These are phyloP conservation scores for Aurantiochytrium sp. DNA, from an alignment of 108 stramenopile genomes.

Conservation along the genomic window DNA sequence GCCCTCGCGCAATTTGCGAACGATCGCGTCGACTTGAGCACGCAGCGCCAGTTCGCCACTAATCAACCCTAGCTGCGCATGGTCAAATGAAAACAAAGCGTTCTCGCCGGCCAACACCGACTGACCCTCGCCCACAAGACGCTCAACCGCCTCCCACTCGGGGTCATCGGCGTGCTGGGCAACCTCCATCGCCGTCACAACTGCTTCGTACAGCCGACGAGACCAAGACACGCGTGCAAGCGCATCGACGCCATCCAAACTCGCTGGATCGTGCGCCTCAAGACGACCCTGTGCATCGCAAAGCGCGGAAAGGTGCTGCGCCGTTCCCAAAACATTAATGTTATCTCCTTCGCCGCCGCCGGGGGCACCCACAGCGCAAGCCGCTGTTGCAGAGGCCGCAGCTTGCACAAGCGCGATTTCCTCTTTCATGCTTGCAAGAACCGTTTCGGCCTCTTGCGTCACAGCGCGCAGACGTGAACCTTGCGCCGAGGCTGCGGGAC, in stretches of 20 bases:
- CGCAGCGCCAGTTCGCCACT: not conserved
- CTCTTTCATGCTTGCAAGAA: not conserved
- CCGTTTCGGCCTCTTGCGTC: not conserved
- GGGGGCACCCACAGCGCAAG: not conserved
- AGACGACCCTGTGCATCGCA: not conserved
- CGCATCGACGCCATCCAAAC: not conserved
- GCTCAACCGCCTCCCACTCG: not conserved
- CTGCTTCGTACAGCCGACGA: not conserved
- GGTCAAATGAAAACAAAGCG: not conserved
- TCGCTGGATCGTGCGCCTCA: not conserved
- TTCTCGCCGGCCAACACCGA: not conserved
- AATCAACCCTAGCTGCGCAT: not conserved
- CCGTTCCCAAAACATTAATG: not conserved
- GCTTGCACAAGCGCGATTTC: not conserved
- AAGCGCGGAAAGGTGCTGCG: not conserved
- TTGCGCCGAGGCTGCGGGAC: not conserved
- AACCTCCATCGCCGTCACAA: not conserved
- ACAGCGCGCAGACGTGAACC: not conserved
- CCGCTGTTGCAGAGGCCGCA: not conserved
- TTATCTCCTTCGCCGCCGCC: not conserved
- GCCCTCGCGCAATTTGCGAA: not conserved
- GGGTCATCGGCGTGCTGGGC: slow-evolving; percentile 12
- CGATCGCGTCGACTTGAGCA: not conserved
- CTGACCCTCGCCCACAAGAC: not conserved
- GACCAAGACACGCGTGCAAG: not conserved